phyloP scores from a whole-genome alignment of 371 early-diverging fungal genomes.

The Funneliformis caledonium region DNA sequence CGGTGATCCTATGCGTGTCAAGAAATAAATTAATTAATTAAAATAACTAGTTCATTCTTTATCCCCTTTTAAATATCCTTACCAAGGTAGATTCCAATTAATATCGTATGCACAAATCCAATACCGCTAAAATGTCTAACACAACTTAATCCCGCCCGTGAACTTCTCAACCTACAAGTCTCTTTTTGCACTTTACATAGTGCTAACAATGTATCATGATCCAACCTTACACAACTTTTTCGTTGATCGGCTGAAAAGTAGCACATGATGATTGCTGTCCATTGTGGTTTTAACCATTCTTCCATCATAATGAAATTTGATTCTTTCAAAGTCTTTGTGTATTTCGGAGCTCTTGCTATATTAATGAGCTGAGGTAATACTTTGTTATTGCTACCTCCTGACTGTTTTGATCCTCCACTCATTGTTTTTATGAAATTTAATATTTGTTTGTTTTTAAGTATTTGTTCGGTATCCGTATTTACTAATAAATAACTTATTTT shows the following conservation, averaged over 20 bases:
- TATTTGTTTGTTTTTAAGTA: conserved; percentile 61
- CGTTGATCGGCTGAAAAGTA: conserved; percentile 60
- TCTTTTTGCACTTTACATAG: conserved; percentile 81
- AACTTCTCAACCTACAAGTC: conserved; percentile 73
- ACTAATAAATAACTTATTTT: conserved; percentile 61
- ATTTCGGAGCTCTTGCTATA: conserved; percentile 62
- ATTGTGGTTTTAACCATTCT: conserved; percentile 51
- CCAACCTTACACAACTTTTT: conserved; percentile 61
- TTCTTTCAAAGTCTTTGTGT: conserved; percentile 57
- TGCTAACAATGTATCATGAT: conserved; percentile 70
- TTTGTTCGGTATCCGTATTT: conserved; percentile 67
- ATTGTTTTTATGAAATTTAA: conserved; percentile 48
- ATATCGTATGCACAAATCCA: conserved; percentile 72
- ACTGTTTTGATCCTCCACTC: conserved; percentile 35
- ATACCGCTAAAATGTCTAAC: conserved; percentile 71
- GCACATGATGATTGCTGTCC: conserved; percentile 59
- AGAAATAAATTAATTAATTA: background rate
- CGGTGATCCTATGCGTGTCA: conserved; percentile 47
- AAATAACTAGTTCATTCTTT: too few relatives aligned
- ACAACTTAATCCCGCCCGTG: conserved; percentile 70
- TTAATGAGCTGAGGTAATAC: conserved; percentile 58
- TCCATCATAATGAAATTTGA: conserved; percentile 56
- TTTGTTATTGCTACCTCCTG: background rate
- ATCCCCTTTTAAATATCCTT: conserved; percentile 42
- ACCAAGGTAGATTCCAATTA: conserved; percentile 80